Conservation (phyloP, 2,329 filamentous ascomycete genomes). For the Bipolaris victoriae region DNA sequence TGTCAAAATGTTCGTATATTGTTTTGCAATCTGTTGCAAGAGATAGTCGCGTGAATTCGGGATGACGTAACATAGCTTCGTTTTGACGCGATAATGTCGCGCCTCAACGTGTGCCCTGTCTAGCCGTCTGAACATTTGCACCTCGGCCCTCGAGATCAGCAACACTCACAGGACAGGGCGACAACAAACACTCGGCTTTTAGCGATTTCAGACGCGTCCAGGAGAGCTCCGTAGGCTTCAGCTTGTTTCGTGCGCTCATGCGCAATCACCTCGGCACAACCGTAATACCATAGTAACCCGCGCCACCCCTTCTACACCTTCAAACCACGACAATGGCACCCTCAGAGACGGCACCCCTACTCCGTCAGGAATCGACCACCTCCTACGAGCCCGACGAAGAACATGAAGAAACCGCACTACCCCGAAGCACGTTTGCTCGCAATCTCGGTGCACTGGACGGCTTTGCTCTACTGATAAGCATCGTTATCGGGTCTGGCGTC, state of each 20-base stretch:
- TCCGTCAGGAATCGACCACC: constrained; percentile 19
- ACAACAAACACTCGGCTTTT: not conserved
- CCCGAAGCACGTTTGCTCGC: constrained; percentile 41
- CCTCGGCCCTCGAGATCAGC: not conserved
- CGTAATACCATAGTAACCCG: not conserved
- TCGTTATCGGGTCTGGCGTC: constrained; percentile 69
- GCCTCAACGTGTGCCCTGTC: not conserved
- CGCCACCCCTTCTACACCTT: not conserved
- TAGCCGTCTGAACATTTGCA: not conserved
- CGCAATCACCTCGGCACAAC: constrained; percentile 3
- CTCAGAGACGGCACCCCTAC: constrained; percentile 33
- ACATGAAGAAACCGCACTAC: constrained; percentile 18
- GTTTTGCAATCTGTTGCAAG: not conserved
- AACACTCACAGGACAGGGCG: not conserved
- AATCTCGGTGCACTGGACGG: constrained; percentile 42
- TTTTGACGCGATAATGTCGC: constrained; percentile 13
- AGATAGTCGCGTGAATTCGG: not conserved
- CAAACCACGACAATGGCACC: constrained; percentile 24
- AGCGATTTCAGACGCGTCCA: not conserved
- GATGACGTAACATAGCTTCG: constrained; percentile 12
- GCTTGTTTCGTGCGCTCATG: not conserved
- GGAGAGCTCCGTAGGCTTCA: not conserved
- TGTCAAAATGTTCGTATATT: not conserved
- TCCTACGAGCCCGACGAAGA: constrained; percentile 21
- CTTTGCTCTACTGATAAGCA: constrained; percentile 68